Base-by-base conservation (phyloP, 1,284 basidiomycete genomes). In the Apiotrichum montevideense region DNA sequence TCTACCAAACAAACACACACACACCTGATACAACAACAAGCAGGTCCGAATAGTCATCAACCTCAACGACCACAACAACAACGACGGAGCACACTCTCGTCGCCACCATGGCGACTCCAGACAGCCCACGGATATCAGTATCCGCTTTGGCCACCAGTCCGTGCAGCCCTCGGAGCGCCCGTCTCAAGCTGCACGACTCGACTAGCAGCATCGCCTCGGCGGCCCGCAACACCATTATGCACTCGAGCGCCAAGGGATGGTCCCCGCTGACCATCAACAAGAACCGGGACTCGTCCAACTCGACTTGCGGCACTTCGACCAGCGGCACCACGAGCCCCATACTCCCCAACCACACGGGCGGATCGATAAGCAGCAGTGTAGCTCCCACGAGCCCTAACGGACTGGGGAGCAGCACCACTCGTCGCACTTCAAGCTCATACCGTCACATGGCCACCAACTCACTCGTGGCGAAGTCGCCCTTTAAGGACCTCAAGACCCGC, bases 401-500 rank as follows among this genome's bases (percentile, higher is more conserved):
- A 35, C 15, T 39, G 34, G 43, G 52, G 10, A 42, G 14, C 10
- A 13, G 43, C 40, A 54, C 43, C 29, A 40, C 62, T 3, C 82
- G 90, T 51, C 82, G 90, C 50, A 84, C 86, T 3, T 90, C 87
- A 15, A 86, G 84, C 51, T 89, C 87, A 67, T 93, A 88, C 79
- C 87, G 85, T 67, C 87, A 89, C 74, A 82, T 92, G 63, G 82
- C 83, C 62, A 86, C 80, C 61, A 90, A 87, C 74, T 85, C 87
- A 66, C 85, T 93, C 54, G 91, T 94, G 29, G 85, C 86, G 47
- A 91, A 91, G 66, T 93, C 89, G 9, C 89, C 89, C 7, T 97
- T 97, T 80, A 90, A 89, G 66, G 69, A 71, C 39, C 66, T 71
- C 0, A 61, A 62, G 11, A 72, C 72, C 29, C 49, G 55, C 9